These are phyloP conservation scores for Talaromyces rugulosus DNA, from an alignment of 2,329 filamentous ascomycete genomes.

Conservation along the genomic window DNA sequence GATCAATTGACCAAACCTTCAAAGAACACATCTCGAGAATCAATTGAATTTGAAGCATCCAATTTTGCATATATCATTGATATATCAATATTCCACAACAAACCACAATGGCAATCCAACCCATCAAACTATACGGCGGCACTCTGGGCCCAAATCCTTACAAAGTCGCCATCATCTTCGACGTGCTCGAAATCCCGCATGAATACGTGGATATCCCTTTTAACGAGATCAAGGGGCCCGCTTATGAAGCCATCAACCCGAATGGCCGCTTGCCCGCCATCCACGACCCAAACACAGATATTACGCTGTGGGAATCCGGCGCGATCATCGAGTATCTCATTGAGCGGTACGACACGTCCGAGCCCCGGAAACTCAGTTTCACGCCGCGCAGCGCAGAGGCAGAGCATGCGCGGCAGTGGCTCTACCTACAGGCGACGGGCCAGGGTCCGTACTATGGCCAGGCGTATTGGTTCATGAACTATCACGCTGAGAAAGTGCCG, in stretches of 20 bases:
- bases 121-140: conserved; percentile 4
- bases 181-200: conserved; percentile 22
- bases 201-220: conserved; percentile 14
- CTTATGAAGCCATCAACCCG: conserved; percentile 11
- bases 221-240: conserved; percentile 15
- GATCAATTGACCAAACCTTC: not conserved
- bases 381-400: conserved; percentile 9
- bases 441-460: conserved; percentile 13
- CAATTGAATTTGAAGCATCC: not conserved
- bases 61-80: too few relatives aligned
- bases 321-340: conserved; percentile 12
- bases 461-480: conserved; percentile 8
- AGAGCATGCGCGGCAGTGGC: conserved; percentile 4
- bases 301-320: conserved; percentile 11
- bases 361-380: conserved; percentile 19
- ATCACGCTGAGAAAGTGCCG: conserved; percentile 5
- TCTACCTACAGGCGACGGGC: conserved; percentile 4
- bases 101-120: conserved; percentile 1
- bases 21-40: not conserved
- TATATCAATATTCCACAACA: not conserved
- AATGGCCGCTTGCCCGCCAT: conserved; percentile 9
- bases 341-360: conserved; percentile 6
- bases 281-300: conserved; percentile 12
- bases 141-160: conserved; percentile 10
- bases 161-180: conserved; percentile 22